These are phyloP conservation scores for Arabidopsis arenosa DNA, from an alignment of 345 rosid species.

Conservation along the genomic window DNA sequence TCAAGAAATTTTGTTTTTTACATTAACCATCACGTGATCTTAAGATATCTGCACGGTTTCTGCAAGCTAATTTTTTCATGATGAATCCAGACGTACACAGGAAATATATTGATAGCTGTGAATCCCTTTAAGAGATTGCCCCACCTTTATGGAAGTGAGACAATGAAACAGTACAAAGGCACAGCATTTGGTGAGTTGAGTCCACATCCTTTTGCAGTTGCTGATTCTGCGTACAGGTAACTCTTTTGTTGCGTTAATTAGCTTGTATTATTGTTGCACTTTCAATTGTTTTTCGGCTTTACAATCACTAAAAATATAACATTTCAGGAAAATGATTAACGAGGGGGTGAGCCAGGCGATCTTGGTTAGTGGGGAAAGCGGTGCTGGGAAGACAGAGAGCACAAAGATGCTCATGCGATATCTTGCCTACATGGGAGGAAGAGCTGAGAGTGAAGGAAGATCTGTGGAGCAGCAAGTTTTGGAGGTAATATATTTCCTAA, in stretches of 20 bases:
- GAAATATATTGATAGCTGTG: constrained; percentile 95
- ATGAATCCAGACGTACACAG: constrained; percentile 81
- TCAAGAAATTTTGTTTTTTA: not conserved
- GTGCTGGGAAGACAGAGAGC: constrained; percentile 99
- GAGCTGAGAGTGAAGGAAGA: constrained; percentile 72
- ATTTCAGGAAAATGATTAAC: constrained; percentile 82
- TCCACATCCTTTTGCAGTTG: constrained; percentile 97
- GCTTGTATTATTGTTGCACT: constrained; percentile 19
- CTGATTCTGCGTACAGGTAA: constrained; percentile 96
- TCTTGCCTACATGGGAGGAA: constrained; percentile 97
- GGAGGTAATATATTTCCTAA: constrained; percentile 60
- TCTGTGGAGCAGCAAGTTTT: constrained; percentile 96
- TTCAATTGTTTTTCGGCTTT: constrained; percentile 18
- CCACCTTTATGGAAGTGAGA: constrained; percentile 77
- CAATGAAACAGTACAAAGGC: constrained; percentile 91
- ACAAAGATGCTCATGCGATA: constrained; percentile 96
- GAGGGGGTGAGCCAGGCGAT: constrained; percentile 91
- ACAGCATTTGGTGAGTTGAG: constrained; percentile 82
- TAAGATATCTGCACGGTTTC: not conserved
- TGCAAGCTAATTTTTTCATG: constrained; percentile 12
- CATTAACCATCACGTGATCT: not conserved
- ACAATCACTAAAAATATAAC: constrained; percentile 22
- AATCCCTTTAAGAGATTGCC: constrained; percentile 90
- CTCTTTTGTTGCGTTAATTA: not conserved
- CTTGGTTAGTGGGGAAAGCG: constrained; percentile 98